Conservation (phyloP, 306 rosid genomes). For the Dalbergia cultrata region DNA sequence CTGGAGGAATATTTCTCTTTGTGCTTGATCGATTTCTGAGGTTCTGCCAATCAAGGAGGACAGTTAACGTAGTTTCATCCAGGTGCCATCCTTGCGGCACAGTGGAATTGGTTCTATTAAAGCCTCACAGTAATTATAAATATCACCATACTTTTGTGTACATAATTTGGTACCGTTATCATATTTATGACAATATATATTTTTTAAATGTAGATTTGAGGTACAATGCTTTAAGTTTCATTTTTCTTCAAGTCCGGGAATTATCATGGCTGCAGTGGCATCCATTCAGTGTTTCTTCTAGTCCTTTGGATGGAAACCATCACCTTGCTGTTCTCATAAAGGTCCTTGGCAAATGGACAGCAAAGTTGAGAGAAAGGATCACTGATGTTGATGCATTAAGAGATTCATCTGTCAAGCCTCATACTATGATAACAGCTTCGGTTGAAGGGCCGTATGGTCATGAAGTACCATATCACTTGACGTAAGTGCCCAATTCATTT, state of each 20-base stretch:
- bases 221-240: conserved; percentile 94
- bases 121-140: conserved; percentile 74
- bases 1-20: conserved; percentile 85
- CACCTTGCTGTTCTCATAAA: conserved; percentile 84
- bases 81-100: conserved; percentile 88
- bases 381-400: conserved; percentile 49
- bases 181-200: conserved; percentile 38
- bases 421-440: conserved; percentile 63
- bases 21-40: conserved; percentile 89
- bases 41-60: conserved; percentile 83
- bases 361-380: conserved; percentile 58
- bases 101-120: conserved; percentile 81
- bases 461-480: conserved; percentile 84
- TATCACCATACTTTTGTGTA: background rate
- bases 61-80: conserved; percentile 76
- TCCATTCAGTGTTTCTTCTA: conserved; percentile 95
- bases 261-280: conserved; percentile 96
- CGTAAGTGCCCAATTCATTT: conserved; percentile 57
- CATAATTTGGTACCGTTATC: conserved; percentile 6
- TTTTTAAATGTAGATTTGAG: conserved; percentile 63
- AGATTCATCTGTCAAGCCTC: conserved; percentile 46
- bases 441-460: conserved; percentile 98
- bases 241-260: conserved; percentile 87
- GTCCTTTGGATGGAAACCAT: conserved; percentile 89
- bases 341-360: conserved; percentile 94